Evolutionary conservation across 176 grass and related monocot genomes (phyloP).

Genomic region (Aegilops sharonensis): DNA sequence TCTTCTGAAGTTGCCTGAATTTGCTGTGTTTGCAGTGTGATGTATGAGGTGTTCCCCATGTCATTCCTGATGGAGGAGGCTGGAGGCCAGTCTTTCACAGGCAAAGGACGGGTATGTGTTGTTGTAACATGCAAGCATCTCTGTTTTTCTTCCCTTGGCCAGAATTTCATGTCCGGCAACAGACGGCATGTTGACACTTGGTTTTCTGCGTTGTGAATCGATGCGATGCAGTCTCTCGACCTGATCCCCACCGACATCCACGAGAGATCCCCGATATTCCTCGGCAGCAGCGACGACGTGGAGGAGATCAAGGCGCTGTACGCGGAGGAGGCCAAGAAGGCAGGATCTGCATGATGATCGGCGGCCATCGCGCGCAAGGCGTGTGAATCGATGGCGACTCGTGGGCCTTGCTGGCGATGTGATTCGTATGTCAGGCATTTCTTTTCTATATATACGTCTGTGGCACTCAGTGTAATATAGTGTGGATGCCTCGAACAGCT

Average conservation of each 20-base stretch:
- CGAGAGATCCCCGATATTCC: slow-evolving; percentile 82
- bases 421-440: neutral
- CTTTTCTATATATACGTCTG: no score
- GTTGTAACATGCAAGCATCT: neutral
- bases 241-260: slow-evolving; percentile 87
- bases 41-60: slow-evolving; percentile 99
- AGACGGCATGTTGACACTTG: neutral
- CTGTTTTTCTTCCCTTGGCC: neutral
- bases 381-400: neutral
- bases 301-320: slow-evolving; percentile 91
- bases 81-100: slow-evolving; percentile 92
- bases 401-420: neutral
- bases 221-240: slow-evolving; percentile 66
- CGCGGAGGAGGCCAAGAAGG: slow-evolving; percentile 54
- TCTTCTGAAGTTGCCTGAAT: neutral
- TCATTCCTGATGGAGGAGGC: slow-evolving; percentile 97
- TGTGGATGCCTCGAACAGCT: slow-evolving; percentile 27
- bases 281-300: slow-evolving; percentile 89
- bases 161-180: neutral
- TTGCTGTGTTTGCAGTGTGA: slow-evolving; percentile 54
- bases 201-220: neutral
- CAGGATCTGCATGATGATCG: slow-evolving; percentile 14
- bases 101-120: slow-evolving; percentile 68
- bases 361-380: neutral
- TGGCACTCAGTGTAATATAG: neutral